These are phyloP conservation scores for Xylaria polymorpha DNA, from an alignment of 2,329 filamentous ascomycete species.

Conservation along the genomic window DNA sequence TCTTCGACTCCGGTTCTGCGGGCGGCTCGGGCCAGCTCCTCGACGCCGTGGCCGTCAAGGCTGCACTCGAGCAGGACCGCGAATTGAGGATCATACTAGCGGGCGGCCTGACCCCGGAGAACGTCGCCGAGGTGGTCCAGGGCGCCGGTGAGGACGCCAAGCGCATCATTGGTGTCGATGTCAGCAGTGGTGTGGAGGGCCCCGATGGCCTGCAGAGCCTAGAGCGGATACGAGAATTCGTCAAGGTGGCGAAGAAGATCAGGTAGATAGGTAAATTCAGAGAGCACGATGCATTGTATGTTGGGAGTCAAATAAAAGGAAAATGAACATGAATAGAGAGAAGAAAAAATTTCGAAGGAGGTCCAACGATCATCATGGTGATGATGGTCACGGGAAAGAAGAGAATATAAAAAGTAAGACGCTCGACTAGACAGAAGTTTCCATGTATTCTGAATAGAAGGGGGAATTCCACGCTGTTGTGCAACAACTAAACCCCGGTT, in stretches of 20 bases:
- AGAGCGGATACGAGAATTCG: slow-evolving; percentile 82
- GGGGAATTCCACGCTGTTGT: background rate
- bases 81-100: slow-evolving; percentile 84
- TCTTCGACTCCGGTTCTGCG: slow-evolving; percentile 83
- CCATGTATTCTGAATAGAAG: slow-evolving; percentile 13
- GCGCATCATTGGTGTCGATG: slow-evolving; percentile 85
- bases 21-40: slow-evolving; percentile 81
- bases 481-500: background rate
- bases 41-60: slow-evolving; percentile 76
- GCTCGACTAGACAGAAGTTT: slow-evolving; percentile 4
- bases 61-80: slow-evolving; percentile 72
- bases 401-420: background rate
- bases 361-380: background rate
- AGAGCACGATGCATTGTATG: background rate
- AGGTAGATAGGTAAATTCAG: slow-evolving; percentile 51
- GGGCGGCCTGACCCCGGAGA: slow-evolving; percentile 83
- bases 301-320: background rate
- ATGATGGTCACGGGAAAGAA: slow-evolving; percentile 4
- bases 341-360: background rate
- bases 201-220: slow-evolving; percentile 81
- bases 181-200: slow-evolving; percentile 93
- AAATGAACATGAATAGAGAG: background rate
- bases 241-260: slow-evolving; percentile 76
- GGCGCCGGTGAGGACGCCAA: slow-evolving; percentile 68
- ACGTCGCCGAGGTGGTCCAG: slow-evolving; percentile 75